A percentile compares a stretch with the other conserved stretches of the same genome.
Conservation (phyloP, 73 alveolate genomes). For the Tetrahymena elliotti region DNA sequence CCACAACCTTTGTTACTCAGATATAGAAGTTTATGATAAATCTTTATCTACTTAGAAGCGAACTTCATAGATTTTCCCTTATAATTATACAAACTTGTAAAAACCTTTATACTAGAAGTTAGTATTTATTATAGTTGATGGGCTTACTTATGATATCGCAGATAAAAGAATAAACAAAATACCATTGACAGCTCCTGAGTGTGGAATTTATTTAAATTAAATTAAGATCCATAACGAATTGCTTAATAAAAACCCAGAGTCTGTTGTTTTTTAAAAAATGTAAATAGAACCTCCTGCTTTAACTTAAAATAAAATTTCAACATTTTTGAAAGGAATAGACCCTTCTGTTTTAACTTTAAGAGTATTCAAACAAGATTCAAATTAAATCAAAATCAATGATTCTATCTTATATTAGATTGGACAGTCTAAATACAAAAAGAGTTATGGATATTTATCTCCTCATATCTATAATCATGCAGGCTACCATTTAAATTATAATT, state of each 20-base stretch:
- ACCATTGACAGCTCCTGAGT: neutral
- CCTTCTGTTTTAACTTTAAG: neutral
- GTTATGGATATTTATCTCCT: neutral
- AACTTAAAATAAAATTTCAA: neutral
- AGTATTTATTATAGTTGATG: neutral
- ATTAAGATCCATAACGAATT: neutral
- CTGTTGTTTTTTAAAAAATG: neutral
- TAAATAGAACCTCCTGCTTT: neutral
- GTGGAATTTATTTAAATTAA: neutral
- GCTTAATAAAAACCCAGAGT: neutral
- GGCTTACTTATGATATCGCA: neutral
- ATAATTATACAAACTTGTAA: neutral
- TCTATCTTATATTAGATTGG: neutral
- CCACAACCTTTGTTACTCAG: too few species aligned
- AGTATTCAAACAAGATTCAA: neutral
- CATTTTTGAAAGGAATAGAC: neutral
- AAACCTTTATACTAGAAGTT: neutral
- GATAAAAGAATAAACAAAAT: neutral
- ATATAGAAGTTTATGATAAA: neutral
- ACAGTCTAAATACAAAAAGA: neutral
- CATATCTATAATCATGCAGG: neutral
- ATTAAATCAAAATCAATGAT: neutral
- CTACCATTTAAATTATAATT: neutral
- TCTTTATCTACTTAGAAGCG: neutral
- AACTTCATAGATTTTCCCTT: neutral